Percentiles rank a stretch among this genome's conserved stretches.
These are phyloP conservation scores for Onygenales sp. DNA, from an alignment of 2,329 filamentous ascomycete genomes.

Conservation along the genomic window DNA sequence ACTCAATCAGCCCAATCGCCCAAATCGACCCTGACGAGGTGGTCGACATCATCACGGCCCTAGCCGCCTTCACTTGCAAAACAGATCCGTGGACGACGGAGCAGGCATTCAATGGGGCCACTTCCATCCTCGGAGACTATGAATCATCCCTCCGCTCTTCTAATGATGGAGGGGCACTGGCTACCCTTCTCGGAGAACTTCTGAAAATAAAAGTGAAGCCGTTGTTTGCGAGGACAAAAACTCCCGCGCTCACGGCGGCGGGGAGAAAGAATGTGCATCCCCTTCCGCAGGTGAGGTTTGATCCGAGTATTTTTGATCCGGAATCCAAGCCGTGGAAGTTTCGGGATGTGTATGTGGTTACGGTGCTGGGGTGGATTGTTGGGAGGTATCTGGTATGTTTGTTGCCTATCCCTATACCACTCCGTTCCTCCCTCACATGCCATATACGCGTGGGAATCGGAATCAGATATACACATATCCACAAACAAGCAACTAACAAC, in stretches of 20 bases:
- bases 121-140: slow-evolving; percentile 12
- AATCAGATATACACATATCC: slow-evolving; percentile 2
- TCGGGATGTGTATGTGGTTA: slow-evolving; percentile 24
- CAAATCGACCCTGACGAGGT: slow-evolving; percentile 13
- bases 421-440: background rate
- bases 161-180: slow-evolving; percentile 8
- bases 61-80: slow-evolving; percentile 24
- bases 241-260: slow-evolving; percentile 31
- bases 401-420: background rate
- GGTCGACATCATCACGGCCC: slow-evolving; percentile 20
- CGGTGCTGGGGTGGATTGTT: slow-evolving; percentile 27
- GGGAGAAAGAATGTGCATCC: slow-evolving; percentile 37
- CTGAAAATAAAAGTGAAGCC: slow-evolving; percentile 28
- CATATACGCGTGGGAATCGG: slow-evolving; percentile 6
- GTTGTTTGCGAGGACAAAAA: slow-evolving; percentile 32
- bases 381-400: slow-evolving; percentile 25
- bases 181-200: slow-evolving; percentile 16
- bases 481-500: background rate
- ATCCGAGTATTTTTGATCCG: slow-evolving; percentile 25
- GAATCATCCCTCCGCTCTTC: background rate
- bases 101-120: slow-evolving; percentile 13
- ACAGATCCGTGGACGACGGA: slow-evolving; percentile 28
- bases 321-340: slow-evolving; percentile 32
- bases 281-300: slow-evolving; percentile 26
- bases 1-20: slow-evolving; percentile 12